These are phyloP conservation scores for Glycine soja DNA, from an alignment of 306 rosid species.

Conservation along the genomic window DNA sequence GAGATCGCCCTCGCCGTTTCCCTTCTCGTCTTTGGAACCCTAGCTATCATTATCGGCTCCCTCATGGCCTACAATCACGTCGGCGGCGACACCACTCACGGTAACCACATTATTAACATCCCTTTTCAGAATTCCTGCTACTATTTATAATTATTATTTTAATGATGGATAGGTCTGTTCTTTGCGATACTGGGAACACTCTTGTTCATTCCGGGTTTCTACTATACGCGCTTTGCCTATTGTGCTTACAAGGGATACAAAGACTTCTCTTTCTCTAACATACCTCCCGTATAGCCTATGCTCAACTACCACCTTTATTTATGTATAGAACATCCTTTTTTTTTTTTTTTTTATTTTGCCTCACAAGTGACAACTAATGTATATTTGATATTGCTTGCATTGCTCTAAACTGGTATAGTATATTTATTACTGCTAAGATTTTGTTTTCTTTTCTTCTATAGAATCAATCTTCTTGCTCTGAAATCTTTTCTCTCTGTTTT, in stretches of 20 bases:
- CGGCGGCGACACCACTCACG: constrained; percentile 96
- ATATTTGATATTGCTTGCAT: constrained; percentile 35
- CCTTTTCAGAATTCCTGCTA: background rate
- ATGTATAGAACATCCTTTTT: constrained; percentile 33
- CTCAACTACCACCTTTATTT: constrained; percentile 6
- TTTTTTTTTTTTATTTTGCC: background rate
- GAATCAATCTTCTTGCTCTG: constrained; percentile 26
- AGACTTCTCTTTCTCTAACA: constrained; percentile 92
- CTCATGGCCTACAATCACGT: constrained; percentile 81
- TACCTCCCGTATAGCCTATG: constrained; percentile 72
- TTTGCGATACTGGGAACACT: constrained; percentile 81
- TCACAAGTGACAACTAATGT: constrained; percentile 4
- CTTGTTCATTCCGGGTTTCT: constrained; percentile 91
- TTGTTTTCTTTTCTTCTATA: background rate
- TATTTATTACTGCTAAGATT: background rate
- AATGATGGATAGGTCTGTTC: constrained; percentile 53
- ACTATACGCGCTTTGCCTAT: constrained; percentile 94
- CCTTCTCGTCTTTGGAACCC: constrained; percentile 81
- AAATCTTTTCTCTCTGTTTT: background rate
- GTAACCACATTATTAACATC: constrained; percentile 38
- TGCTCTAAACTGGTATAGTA: constrained; percentile 22
- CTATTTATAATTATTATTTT: too few relatives aligned
- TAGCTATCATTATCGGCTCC: constrained; percentile 78
- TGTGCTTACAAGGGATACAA: constrained; percentile 91
- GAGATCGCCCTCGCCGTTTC: constrained; percentile 93